Percentiles rank a stretch among this genome's conserved stretches.
Conservation (phyloP, 163 green algal genomes). For the Prototheca cutis region DNA sequence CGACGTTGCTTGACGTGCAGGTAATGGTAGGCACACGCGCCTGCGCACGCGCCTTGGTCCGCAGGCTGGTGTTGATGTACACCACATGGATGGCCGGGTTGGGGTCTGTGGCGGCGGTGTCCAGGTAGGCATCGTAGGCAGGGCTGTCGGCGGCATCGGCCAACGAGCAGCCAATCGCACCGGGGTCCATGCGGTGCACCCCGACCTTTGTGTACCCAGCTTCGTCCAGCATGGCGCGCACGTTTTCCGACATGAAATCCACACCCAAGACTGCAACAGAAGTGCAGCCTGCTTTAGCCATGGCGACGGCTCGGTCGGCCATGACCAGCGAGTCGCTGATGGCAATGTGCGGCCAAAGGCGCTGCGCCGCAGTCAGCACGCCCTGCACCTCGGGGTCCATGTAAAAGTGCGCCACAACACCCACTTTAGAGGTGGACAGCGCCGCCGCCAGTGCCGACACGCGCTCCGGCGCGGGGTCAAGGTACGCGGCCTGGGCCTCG, state of each 20-base stretch:
- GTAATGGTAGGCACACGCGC: conserved; percentile 90
- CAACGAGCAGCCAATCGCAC: conserved; percentile 89
- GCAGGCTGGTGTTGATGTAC: conserved; percentile 98
- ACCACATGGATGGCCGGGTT: conserved; percentile 60
- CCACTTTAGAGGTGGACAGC: conserved; percentile 70
- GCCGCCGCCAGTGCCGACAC: conserved; percentile 34
- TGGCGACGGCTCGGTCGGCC: conserved; percentile 81
- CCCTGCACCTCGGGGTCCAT: conserved; percentile 98
- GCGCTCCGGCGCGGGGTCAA: conserved; percentile 37
- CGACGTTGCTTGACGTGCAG: conserved; percentile 98
- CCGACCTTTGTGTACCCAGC: conserved; percentile 57
- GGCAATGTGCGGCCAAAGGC: conserved; percentile 83
- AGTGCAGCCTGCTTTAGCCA: conserved; percentile 71
- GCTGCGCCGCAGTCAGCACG: conserved; percentile 50
- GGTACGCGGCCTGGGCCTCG: conserved; percentile 51
- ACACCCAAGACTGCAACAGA: conserved; percentile 86
- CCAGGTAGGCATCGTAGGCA: conserved; percentile 56
- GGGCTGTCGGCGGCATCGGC: conserved; percentile 81
- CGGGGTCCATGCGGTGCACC: conserved; percentile 81
- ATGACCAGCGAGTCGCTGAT: conserved; percentile 96
- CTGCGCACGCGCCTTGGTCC: conserved; percentile 85
- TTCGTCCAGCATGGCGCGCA: conserved; percentile 88
- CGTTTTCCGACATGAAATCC: conserved; percentile 99
- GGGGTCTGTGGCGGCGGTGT: conserved; percentile 22
- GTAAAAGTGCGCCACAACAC: conserved; percentile 98